phyloP scores from a whole-genome alignment of 75 land plant species.

The Selaginella moellendorffii region DNA sequence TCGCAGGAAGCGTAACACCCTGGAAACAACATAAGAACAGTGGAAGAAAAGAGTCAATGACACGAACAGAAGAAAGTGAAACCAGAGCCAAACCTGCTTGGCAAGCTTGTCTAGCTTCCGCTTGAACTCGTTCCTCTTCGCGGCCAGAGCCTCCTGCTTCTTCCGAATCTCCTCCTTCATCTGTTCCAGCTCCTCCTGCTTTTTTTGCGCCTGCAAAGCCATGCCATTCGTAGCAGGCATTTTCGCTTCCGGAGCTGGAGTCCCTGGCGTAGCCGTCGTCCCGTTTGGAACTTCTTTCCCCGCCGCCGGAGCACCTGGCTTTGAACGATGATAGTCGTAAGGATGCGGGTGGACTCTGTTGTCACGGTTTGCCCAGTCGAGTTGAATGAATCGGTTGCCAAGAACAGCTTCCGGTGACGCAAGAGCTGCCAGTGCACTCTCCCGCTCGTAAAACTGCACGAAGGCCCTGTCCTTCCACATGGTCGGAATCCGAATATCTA shows the following conservation, averaged over 20 bases:
- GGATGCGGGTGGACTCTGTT: conserved; percentile 39
- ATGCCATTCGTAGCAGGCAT: conserved; percentile 66
- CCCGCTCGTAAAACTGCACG: conserved; percentile 68
- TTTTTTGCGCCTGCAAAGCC: conserved; percentile 31
- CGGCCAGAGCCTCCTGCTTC: conserved; percentile 75
- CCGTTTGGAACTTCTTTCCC: conserved; percentile 14
- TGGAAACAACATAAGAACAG: neutral
- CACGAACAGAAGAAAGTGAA: neutral
- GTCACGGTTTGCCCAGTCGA: conserved; percentile 94
- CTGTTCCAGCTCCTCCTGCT: conserved; percentile 57
- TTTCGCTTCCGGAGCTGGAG: conserved; percentile 10
- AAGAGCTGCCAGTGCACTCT: conserved; percentile 78
- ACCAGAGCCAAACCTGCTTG: conserved; percentile 45
- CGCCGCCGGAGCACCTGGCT: conserved; percentile 12
- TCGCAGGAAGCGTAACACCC: too few relatives aligned
- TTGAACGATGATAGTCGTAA: too few relatives aligned
- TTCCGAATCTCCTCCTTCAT: conserved; percentile 71
- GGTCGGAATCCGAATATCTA: conserved; percentile 79
- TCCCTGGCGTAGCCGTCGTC: conserved; percentile 5
- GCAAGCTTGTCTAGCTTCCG: conserved; percentile 55
- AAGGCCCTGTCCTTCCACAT: conserved; percentile 59
- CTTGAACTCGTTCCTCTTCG: conserved; percentile 70
- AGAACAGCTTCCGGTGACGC: conserved; percentile 91
- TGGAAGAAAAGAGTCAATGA: conserved; percentile 1
- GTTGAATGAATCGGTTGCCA: conserved; percentile 89